phyloP scores from a whole-genome alignment of 805 yeast genomes.

The Wickerhamomyces hampshirensis region DNA sequence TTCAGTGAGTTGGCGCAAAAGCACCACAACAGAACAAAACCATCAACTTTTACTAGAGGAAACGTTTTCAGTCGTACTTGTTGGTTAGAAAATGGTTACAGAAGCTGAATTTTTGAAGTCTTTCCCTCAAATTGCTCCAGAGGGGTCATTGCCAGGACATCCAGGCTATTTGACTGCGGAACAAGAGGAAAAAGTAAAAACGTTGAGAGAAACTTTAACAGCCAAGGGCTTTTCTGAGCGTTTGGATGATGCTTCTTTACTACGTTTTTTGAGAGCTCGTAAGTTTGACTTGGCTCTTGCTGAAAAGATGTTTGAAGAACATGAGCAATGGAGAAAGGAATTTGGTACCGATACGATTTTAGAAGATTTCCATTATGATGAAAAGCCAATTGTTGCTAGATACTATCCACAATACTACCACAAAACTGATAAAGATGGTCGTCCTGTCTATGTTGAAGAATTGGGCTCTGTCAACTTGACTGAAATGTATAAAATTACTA shows the following conservation, averaged over 20 bases:
- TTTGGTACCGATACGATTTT: slow-evolving; percentile 85
- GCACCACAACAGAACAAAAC: no score
- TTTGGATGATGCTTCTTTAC: slow-evolving; percentile 77
- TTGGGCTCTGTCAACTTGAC: slow-evolving; percentile 85
- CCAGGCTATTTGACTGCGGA: slow-evolving; percentile 74
- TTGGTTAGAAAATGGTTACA: no score
- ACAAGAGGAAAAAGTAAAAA: slow-evolving; percentile 56
- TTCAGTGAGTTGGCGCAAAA: no score
- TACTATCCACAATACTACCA: slow-evolving; percentile 97
- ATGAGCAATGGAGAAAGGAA: slow-evolving; percentile 89
- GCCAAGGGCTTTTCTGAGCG: slow-evolving; percentile 70
- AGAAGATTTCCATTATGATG: slow-evolving; percentile 85
- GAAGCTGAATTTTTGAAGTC: slow-evolving; percentile 31
- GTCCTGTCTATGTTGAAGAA: slow-evolving; percentile 94
- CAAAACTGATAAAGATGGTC: slow-evolving; percentile 93
- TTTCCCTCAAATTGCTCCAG: slow-evolving; percentile 68
- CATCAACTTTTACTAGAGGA: no score
- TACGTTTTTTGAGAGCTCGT: slow-evolving; percentile 91
- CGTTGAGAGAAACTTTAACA: slow-evolving; percentile 52
- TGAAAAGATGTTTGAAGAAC: slow-evolving; percentile 72
- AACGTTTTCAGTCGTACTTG: background rate
- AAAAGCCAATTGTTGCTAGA: slow-evolving; percentile 84
- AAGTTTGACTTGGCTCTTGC: slow-evolving; percentile 84
- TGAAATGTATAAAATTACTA: slow-evolving; percentile 89
- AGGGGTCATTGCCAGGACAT: slow-evolving; percentile 64